These are phyloP conservation scores for Lagenidium sp. DNA, from an alignment of 352 stramenopile species.

Conservation along the genomic window DNA sequence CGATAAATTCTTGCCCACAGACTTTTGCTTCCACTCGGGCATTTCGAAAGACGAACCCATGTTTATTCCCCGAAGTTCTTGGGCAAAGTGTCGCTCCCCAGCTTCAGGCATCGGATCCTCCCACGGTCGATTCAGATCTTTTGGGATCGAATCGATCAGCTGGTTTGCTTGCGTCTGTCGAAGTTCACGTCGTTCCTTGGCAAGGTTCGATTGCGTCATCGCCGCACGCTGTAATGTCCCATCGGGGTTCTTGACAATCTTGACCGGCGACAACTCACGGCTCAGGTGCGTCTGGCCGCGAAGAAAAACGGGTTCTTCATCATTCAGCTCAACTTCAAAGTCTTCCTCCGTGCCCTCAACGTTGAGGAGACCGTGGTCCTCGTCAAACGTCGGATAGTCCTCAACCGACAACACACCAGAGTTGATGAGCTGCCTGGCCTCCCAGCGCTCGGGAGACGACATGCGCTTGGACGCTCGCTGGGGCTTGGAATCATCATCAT, in stretches of 20 bases:
- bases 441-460: slow-evolving; percentile 95
- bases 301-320: slow-evolving; percentile 96
- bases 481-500: slow-evolving; percentile 67
- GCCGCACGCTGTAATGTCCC: slow-evolving; percentile 96
- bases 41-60: slow-evolving; percentile 86
- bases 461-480: slow-evolving; percentile 82
- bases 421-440: slow-evolving; percentile 97
- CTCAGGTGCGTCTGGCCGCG: slow-evolving; percentile 89
- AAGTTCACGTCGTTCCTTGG: slow-evolving; percentile 97
- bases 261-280: slow-evolving; percentile 91
- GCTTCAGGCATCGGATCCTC: slow-evolving; percentile 98
- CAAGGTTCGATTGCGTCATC: slow-evolving; percentile 94
- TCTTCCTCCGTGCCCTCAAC: slow-evolving; percentile 79
- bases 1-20: slow-evolving; percentile 93
- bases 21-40: slow-evolving; percentile 98
- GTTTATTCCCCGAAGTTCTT: slow-evolving; percentile 92
- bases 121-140: slow-evolving; percentile 98
- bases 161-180: slow-evolving; percentile 96
- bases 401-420: slow-evolving; percentile 97
- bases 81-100: slow-evolving; percentile 96
- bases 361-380: slow-evolving; percentile 87
- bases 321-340: slow-evolving; percentile 94
- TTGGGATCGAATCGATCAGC: slow-evolving; percentile 95
- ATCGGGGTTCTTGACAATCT: slow-evolving; percentile 99
- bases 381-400: slow-evolving; percentile 97